Evolutionary conservation across 2,329 filamentous ascomycete genomes (phyloP), one percentile per base, ranked within the genome.

Genomic region (Myriosclerotinia duriaeana): DNA sequence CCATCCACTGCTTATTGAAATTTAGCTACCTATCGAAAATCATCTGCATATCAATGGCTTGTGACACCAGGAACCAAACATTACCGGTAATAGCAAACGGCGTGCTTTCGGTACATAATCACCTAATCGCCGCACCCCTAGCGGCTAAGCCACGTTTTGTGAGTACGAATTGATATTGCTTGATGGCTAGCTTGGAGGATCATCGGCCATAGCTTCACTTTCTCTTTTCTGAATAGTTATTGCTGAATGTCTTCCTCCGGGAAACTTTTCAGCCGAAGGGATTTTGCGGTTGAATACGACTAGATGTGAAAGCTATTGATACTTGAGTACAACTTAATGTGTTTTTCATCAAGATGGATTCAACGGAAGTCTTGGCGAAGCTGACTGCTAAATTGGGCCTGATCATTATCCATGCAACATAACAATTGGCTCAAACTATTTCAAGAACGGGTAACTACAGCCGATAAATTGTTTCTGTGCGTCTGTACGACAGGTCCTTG

Each of bases 211-310:
- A 63, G 36, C n/a, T 63, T 40, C 44, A 26, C 9, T 17, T 48
- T 53, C 26, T n/a, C 30, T 66, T 34, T 22, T 20, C 14, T 2
- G 12, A 34, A 53, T 50, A 42, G 4, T 22, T 54, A 61, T 66
- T 61, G 55, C 61, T 66, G 64, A 55, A 66, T 46, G 26, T 66
- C 64, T 66, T 61, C 48, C 30, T 62, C 63, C 55, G 64, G 64
- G 61, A 66, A 20, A 66, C 55, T 61, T 46, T 66, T 66, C 55
- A 61, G 46, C 64, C 64, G 64, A 53, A 53, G 50, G n/a, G 20
- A 42, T 20, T 20, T 46, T 53, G 46, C 64, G 64, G 64, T 38
- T 26, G 26, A 66, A 66, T 60, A 34, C 4, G 30, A 34, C 30
- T 34, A 34, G 30, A 34, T 34, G 30, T 34, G 30, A 34, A 34